Percentiles rank a stretch among this genome's conserved stretches.
These are phyloP conservation scores for Diaporthe sp. DNA, from an alignment of 2,329 filamentous ascomycete genomes.

Conservation along the genomic window DNA sequence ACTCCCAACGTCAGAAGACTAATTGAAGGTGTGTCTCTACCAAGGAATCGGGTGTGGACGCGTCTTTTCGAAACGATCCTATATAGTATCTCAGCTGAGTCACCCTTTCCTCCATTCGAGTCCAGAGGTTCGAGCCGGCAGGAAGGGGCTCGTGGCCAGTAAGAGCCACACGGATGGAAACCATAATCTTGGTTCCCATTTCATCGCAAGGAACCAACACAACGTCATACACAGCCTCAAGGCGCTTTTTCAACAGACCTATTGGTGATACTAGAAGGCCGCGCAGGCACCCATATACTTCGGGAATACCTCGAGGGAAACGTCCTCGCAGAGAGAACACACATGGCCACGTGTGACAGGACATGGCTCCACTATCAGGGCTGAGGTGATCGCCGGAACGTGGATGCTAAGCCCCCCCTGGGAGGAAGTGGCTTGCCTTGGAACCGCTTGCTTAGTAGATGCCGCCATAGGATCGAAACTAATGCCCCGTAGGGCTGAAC, in stretches of 20 bases:
- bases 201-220: not conserved
- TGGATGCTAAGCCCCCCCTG: slow-evolving; percentile 2
- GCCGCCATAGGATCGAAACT: slow-evolving; percentile 10
- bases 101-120: not conserved
- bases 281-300: slow-evolving; percentile 10
- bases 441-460: slow-evolving; percentile 19
- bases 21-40: not conserved
- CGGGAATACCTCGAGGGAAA: not conserved
- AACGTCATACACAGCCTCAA: not conserved
- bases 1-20: too few relatives aligned
- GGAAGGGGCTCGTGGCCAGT: not conserved
- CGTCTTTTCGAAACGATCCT: not conserved
- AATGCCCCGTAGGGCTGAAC: slow-evolving; percentile 26
- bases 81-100: slow-evolving; percentile 21
- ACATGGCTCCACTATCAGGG: slow-evolving; percentile 23
- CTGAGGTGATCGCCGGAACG: slow-evolving; percentile 10
- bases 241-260: not conserved
- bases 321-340: not conserved
- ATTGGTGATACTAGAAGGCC: not conserved
- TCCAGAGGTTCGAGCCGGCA: too few relatives aligned
- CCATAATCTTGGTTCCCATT: not conserved
- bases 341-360: not conserved
- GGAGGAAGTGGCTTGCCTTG: slow-evolving; percentile 24
- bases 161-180: not conserved
- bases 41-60: not conserved